Base-by-base conservation (phyloP, 2,329 filamentous ascomycete species). In the Fusarium praegraminearum region DNA sequence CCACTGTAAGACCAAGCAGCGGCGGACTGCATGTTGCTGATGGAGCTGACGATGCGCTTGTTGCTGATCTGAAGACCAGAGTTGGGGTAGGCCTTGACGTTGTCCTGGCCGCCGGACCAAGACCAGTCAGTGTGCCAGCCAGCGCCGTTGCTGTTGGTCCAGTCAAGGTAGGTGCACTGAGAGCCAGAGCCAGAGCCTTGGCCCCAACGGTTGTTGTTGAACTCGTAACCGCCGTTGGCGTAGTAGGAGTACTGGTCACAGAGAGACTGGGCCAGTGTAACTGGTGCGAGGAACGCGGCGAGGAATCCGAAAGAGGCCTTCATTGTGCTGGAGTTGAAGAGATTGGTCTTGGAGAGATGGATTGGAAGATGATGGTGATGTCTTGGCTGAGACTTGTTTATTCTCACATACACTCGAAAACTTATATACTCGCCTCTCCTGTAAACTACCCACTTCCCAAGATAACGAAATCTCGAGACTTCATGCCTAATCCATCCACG, bases 141-240 rank as follows among this genome's bases (percentile, higher is more conserved):
- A 10, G 60, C 60, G 8, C 60, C 60, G 20, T 63, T 62, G 35
- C 47, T 63, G 57, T 63, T 63, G 15, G 60, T 47, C 60, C 60
- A 63, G 49, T 63, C 57, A 7, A 63, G 36, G 35, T 63, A 63
- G 13, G 60, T 63, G 18, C 57, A 63, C 36, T 62, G 57, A 38
- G 41, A 47, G 3, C 60, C 57, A 26, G 57, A 47, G 12, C 60
- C 60, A 1, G 60, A 63, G 36, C 30, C 7, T 32, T 63, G 60
- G 6, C 60, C 60, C 57, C 57, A 63, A 11, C 60, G 60, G 57
- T 63, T 63, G 41, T 63, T 63, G 57, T 63, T 63, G 41, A 63
- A 63, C 41, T 63, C 60, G 3, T 63, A 63, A 6, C 60, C 60
- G 1, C 28, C 60, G 11, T 63, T 63, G 18, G 60, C 24, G 13